Percentiles rank a stretch among this genome's conserved stretches.
Conservation (phyloP, 1,284 basidiomycete species). For the Neonothopanus nambi region DNA sequence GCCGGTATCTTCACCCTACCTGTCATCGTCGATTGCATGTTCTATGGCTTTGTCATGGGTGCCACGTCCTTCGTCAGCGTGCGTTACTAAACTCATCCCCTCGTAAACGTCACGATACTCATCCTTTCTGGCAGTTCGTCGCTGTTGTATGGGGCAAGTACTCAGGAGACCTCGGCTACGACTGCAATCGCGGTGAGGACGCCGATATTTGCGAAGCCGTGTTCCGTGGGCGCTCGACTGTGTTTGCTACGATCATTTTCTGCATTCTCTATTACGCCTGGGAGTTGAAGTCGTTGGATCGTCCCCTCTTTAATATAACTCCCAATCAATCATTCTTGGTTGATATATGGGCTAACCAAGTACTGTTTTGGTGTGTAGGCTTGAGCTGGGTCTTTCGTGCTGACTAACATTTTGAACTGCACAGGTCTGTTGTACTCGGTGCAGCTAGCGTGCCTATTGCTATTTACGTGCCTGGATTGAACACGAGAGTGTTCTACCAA, state of each 20-base stretch:
- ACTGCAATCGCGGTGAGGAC: constrained; percentile 47
- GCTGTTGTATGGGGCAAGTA: constrained; percentile 51
- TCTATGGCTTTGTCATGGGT: constrained; percentile 68
- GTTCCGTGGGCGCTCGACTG: constrained; percentile 54
- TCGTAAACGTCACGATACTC: neutral
- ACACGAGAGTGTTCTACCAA: constrained; percentile 43
- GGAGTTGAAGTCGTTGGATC: constrained; percentile 42
- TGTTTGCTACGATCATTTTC: constrained; percentile 54
- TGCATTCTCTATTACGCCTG: constrained; percentile 44
- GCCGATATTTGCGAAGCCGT: constrained; percentile 40
- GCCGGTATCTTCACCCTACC: constrained; percentile 53
- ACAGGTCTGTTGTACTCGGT: neutral
- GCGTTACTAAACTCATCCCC: neutral
- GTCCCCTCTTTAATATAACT: constrained; percentile 37
- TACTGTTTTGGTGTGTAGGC: constrained; percentile 40
- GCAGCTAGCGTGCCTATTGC: constrained; percentile 24
- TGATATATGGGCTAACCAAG: constrained; percentile 52
- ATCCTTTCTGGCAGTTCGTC: neutral
- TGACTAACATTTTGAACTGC: constrained; percentile 26
- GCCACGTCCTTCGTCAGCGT: constrained; percentile 21
- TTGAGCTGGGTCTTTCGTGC: neutral
- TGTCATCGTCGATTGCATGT: constrained; percentile 53
- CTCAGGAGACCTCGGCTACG: constrained; percentile 45
- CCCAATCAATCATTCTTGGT: constrained; percentile 43
- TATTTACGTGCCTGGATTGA: constrained; percentile 50